Evolutionary conservation across 208 protist species (phyloP), one percentile per base, ranked within the genome.

Genomic region (Phytomonas sp.): DNA sequence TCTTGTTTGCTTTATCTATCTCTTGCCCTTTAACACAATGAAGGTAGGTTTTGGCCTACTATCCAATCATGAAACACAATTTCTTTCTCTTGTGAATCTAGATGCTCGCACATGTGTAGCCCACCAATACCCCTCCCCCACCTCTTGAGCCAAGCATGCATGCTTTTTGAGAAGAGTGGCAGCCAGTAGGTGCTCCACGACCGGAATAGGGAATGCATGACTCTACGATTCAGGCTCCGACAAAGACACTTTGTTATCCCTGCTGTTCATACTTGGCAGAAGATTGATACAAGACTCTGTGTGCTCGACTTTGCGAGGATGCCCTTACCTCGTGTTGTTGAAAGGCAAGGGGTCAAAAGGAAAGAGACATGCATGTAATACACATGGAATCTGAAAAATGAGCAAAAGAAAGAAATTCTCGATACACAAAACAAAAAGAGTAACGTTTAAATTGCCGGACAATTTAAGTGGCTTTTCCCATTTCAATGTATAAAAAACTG

Each of bases 391-490:
- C 13, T 56, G 20, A 56, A 40, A 62, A 37, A 8, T 65, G 59
- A 46, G 32, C 20, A 34, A n/a, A 4, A 7, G 13, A 65, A 40
- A 7, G 6, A 33, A 7, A 65, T 23, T 0, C 28, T 37, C 28
- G 33, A 30, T 63, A 64, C n/a, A 66, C 0, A 20, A 71, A 23
- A 68, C 61, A 62, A 59, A 76, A 62, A 71, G 40, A 67, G 3
- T n/a, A 66, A 26, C 1, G 8, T 0, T 40, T 34, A 17, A 74
- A 60, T 15, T 9, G 17, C 28, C 4, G 43, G 23, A 23, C 46
- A 23, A 56, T 26, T 56, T 4, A 56, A 56, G 23, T 26, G 40
- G 26, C 20, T 1, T 56, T 56, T 56, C 46, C 20, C 33, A 0
- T 56, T 56, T 56, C 20, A 23, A 17, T 56, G 23, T 23, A 51